Base-by-base conservation (phyloP, 2,329 filamentous ascomycete genomes). In the Aspergillus sp. region DNA sequence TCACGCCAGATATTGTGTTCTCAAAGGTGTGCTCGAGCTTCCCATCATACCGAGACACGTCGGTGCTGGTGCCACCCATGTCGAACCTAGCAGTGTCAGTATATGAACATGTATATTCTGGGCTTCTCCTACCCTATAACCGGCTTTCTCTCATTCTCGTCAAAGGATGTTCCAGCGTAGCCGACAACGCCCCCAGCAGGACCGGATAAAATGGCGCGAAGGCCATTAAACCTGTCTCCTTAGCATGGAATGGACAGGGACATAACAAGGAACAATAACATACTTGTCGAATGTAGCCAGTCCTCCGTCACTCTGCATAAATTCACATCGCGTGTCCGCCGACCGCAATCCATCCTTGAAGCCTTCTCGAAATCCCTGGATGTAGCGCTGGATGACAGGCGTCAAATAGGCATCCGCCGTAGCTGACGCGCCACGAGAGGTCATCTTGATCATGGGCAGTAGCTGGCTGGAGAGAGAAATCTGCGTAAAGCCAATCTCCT, bases 11-110 rank as follows among this genome's bases (percentile, higher is more conserved):
- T 1, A 91, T 96, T 0, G 91, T 96, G 0, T 92, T 96, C 74
- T 96, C 93, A 64, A 96, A 96, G 0, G 96, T 91, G 67, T 97
- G 93, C 66, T 96, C 93, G 67, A 96, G 95, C 53, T 90, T 82
- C 13, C 93, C 93, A 58, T 89, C 90, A 66, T 93, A 97, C 48
- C 93, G 82, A 34, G 90, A 96, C 8, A 96, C 72, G 72, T 97
- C 93, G 1, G 93, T 97, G 56, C 88, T 92, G 0, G 93, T 97
- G 11, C 93, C 93, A 38, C 91, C 91, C 93, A 97, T 97, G 66
- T 97, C 93, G 68, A 97, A 97, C 0, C 93, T 30, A 30, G 1
- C 3, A 24, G 4, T 11, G 9, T 30, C 3, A 30, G 3, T 30
- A 30, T 11, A 11, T 30, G 26, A 30, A 30, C 3, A 4, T 30